Evolutionary conservation across 768 basidiomycete species (phyloP), one percentile per base, ranked within the genome.

Genomic region (Tephrocybe rancida): DNA sequence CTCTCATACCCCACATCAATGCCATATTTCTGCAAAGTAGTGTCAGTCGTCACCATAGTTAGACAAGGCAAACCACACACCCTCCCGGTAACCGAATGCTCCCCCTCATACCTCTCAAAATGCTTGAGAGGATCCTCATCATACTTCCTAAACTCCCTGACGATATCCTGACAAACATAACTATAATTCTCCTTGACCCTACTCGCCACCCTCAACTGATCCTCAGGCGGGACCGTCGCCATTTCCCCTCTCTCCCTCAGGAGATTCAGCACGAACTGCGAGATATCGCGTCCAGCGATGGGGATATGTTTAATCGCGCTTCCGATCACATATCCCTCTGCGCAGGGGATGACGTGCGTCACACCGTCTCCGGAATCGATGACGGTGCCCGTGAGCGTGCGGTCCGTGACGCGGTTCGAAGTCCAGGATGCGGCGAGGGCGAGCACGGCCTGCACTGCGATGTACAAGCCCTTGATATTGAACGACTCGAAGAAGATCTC

Each of bases 401-500:
- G 87, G 71, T 96, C 93, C 19, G 84, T 83, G 58, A 92, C 92
- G 56, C 88, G 85, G 70, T 88, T 90, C 55, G 92, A 95, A 1
- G 94, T 84, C 97, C 97, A 98, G 1, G 94, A 95, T 0, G 96
- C 96, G 3, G 97, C 97, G 57, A 99, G 90, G 0, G 97, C 97
- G 9, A 99, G 87, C 5, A 99, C 97, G 30, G 97, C 97, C 69
- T 98, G 97, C 0, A 99, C 97, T 47, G 95, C 97, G 63, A 99
- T 98, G 72, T 98, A 98, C 39, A 98, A 81, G 19, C 96, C 96
- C 67, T 95, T 91, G 76, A 98, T 95, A 73, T 98, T 98, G 86
- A 99, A 99, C 0, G 94, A 96, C 74, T 99, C 97, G 71, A 98
- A 99, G 83, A 99, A 98, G 75, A 98, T 98, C 69, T 98, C 96